Percentiles rank a stretch among this genome's conserved stretches.
Evolutionary conservation across 1,284 basidiomycete genomes (phyloP).

Genomic region (Cystobasidium pallidum): DNA sequence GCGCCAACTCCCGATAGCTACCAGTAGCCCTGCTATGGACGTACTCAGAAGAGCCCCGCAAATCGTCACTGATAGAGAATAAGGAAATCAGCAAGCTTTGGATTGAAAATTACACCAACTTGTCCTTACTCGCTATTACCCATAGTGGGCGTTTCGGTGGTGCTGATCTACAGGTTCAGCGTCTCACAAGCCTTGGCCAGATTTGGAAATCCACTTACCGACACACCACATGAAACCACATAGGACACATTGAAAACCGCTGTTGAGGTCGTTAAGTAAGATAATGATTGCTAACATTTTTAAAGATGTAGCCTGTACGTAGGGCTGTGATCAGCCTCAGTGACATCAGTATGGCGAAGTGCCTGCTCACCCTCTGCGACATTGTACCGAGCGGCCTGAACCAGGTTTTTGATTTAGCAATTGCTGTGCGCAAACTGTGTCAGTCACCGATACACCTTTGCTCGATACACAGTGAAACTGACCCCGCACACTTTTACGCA

Average conservation of each 20-base stretch:
- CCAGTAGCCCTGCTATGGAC: not conserved
- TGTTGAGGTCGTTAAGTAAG: conserved; percentile 21
- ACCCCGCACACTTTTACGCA: conserved; percentile 12
- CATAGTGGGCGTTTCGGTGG: conserved; percentile 17
- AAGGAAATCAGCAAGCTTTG: too few species aligned
- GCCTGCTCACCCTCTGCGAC: conserved; percentile 12
- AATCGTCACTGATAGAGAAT: not conserved
- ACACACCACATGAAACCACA: conserved; percentile 27
- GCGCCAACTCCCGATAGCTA: not conserved
- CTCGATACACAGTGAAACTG: not conserved
- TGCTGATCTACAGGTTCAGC: not conserved
- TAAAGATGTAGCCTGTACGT: conserved; percentile 4
- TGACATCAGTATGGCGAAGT: too few species aligned
- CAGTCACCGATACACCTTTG: not conserved
- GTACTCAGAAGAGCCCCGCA: conserved; percentile 3
- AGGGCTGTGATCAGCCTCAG: not conserved
- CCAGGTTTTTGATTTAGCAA: conserved; percentile 9
- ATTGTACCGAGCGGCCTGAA: conserved; percentile 15
- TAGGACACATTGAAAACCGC: conserved; percentile 20
- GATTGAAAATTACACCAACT: not conserved
- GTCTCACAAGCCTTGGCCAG: not conserved
- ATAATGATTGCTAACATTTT: not conserved
- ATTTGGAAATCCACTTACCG: not conserved
- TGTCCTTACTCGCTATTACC: not conserved
- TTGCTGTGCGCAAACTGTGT: not conserved